Evolutionary conservation across 2,329 filamentous ascomycete genomes (phyloP), one percentile per base, ranked within the genome.

Genomic region (Tricladium varicosporioides): DNA sequence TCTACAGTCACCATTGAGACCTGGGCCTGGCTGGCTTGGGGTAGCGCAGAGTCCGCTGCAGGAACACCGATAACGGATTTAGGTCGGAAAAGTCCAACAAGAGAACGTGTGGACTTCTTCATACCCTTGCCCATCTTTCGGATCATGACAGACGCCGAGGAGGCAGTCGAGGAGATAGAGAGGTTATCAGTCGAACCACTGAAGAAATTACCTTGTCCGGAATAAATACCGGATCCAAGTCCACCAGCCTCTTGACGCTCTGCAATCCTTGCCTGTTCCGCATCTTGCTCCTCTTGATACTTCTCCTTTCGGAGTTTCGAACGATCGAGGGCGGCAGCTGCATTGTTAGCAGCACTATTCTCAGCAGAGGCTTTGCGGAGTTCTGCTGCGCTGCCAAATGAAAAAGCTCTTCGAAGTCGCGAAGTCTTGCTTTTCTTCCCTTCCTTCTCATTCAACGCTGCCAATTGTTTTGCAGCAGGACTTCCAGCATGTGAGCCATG

Each of bases 81-180:
- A 0, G 94, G 93, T 61, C 94, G 83, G 77, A 99, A 99, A 7
- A 99, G 80, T 22, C 94, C 94, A 64, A 95, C 95, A 53, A 99
- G 83, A 19, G 92, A 97, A 48, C 92, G 84, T 15, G 88, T 89
- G 51, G 91, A 88, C 75, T 94, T 95, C 81, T 96, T 97, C 85
- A 97, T 89, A n/a, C 93, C 92, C 63, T 92, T 91, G 55, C 94
- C 94, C 94, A 99, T 99, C 78, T 99, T 99, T 53, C 94, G 86
- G 64, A 99, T 89, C 91, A 95, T 95, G 66, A 95, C 86, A 31
- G 91, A 95, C 33, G 91, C 91, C 16, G 91, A 95, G 5, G 91
- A 95, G 16, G 91, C 91, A 9, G 91, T 95, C 3, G 91, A 95
- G 1, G 90, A 93, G 62, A 95, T 91, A 13, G 91, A 95, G 46